Evolutionary conservation across 441 rosid genomes (phyloP), one percentile per base, ranked within the genome.

Genomic region (Erysimum cheiri): DNA sequence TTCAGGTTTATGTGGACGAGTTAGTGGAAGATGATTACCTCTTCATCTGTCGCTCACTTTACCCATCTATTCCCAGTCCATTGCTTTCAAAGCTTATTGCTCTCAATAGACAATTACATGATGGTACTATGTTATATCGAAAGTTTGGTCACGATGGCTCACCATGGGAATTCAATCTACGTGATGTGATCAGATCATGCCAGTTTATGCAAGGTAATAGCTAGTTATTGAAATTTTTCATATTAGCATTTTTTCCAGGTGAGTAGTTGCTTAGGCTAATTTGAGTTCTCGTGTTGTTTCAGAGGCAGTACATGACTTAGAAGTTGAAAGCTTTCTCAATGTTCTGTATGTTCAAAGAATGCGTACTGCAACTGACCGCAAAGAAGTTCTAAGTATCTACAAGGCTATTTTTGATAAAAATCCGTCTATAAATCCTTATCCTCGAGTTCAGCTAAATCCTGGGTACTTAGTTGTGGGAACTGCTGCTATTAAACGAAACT

Each of bases 121-220:
- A 96, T 78, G 97, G 91, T 33, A 91, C 90, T 12, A 88, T 93
- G 97, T 41, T 88, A 60, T 22, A 81, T 74, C 84, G 56, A 73
- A 93, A 87, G 72, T 96, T 91, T 62, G 99, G 83, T 60, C 97
- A 89, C 41, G 87, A 85, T 86, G 99, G 99, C 66, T 86, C 96
- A 29, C 99, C 99, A 29, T 96, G 99, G 99, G 99, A 96, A 84
- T 96, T 96, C 77, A 96, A 96, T 82, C 80, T 96, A 79, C 98
- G 98, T 57, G 99, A 96, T 76, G 94, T 96, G 72, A 85, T 86
- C 43, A 84, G 99, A 75, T 93, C 99, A 24, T 96, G 98, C 74
- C 85, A 93, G 78, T 81, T 96, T 54, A 80, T 91, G 63, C 80
- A 84, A 91, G 96, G 99, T 91, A 54, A 10, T 72, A 60, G 73